These are phyloP conservation scores for Tripterygium wilfordii DNA, from an alignment of 177 flowering plant genomes.

Conservation along the genomic window DNA sequence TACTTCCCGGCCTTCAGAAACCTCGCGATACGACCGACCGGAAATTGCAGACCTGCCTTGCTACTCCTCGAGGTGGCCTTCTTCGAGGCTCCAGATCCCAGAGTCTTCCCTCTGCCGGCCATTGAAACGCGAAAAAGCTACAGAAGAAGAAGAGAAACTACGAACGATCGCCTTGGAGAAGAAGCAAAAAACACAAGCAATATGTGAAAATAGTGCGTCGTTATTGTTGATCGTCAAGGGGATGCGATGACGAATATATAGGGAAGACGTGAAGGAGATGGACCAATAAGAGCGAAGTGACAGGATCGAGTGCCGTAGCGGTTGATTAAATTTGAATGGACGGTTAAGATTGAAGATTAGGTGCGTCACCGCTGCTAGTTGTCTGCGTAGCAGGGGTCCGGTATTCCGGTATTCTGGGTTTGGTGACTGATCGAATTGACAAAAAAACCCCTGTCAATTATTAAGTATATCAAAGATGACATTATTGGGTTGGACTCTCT, in stretches of 20 bases:
- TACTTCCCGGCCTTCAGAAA: conserved; percentile 59
- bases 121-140: no score
- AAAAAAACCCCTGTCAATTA: no score
- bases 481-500: no score
- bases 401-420: no score
- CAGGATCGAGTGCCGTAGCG: conserved; percentile 19
- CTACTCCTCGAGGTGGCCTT: conserved; percentile 51
- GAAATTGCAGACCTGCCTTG: conserved; percentile 59
- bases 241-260: no score
- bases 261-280: no score
- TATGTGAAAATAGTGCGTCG: background rate
- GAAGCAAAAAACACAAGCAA: conserved; percentile 18
- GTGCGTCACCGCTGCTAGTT: no score
- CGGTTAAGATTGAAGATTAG: no score
- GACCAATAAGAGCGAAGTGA: conserved; percentile 27
- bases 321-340: conserved; percentile 13
- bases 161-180: background rate
- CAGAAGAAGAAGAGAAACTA: no score
- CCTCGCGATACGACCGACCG: conserved; percentile 57
- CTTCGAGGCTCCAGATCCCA: conserved; percentile 45
- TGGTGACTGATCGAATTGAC: no score
- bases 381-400: no score
- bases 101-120: conserved; percentile 55
- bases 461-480: no score
- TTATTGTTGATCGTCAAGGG: conserved; percentile 1